phyloP scores from a whole-genome alignment of 768 basidiomycete species.

The Trametes cingulata region DNA sequence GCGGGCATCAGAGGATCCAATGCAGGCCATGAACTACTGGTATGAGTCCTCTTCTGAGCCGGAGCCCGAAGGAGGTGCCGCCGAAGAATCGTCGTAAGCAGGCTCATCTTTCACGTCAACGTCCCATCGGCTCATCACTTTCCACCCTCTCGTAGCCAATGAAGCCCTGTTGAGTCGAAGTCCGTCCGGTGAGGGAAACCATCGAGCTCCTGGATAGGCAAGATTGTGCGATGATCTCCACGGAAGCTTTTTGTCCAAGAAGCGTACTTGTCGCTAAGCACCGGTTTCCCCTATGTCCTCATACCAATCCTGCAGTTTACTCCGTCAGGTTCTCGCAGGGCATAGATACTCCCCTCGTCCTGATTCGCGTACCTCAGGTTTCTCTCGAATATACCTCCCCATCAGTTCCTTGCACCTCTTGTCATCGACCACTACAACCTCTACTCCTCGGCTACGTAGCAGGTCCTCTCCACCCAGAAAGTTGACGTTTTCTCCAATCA shows the following conservation, averaged over 20 bases:
- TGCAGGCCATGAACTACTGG: background rate
- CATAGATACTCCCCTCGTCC: background rate
- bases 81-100: too few species aligned
- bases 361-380: conserved; percentile 47
- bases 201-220: background rate
- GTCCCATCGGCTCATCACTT: too few species aligned
- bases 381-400: conserved; percentile 53
- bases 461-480: conserved; percentile 57
- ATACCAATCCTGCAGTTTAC: conserved; percentile 47
- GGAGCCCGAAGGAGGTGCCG: background rate
- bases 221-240: too few species aligned
- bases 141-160: too few species aligned
- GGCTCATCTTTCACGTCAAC: too few species aligned
- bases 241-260: too few species aligned
- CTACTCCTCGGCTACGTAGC: conserved; percentile 52
- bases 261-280: background rate
- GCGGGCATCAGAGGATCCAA: background rate
- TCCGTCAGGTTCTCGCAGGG: background rate
- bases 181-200: too few species aligned
- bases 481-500: conserved; percentile 63
- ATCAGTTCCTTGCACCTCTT: conserved; percentile 55
- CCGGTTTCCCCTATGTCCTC: conserved; percentile 57
- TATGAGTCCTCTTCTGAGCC: background rate
- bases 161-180: too few species aligned
- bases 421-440: conserved; percentile 43